A percentile compares a stretch with the other conserved stretches of the same genome.
Conservation (phyloP, 768 basidiomycete species). For the Trametes gibbosa region DNA sequence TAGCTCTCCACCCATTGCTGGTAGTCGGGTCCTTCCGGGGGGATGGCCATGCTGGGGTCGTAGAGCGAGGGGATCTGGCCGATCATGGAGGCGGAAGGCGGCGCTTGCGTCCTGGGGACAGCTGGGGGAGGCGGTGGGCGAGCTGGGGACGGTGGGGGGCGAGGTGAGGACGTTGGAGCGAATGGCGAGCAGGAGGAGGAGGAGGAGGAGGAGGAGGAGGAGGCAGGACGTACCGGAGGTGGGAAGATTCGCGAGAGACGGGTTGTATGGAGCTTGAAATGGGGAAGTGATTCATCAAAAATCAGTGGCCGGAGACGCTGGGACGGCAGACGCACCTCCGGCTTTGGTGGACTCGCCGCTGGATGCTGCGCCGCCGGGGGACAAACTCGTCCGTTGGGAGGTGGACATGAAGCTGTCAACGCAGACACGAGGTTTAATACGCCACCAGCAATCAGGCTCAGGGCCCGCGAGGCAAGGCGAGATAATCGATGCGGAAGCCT, state of each 20-base stretch:
- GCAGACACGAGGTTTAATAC: slow-evolving; percentile 13
- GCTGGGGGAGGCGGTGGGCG: neutral
- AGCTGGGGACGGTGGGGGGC: neutral
- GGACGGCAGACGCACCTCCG: slow-evolving; percentile 15
- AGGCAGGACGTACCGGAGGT: slow-evolving; percentile 12
- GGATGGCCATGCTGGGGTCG: slow-evolving; percentile 19
- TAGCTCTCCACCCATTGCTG: slow-evolving; percentile 23
- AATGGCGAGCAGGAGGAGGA: neutral
- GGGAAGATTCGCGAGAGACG: slow-evolving; percentile 13
- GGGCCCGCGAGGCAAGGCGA: slow-evolving; percentile 1
- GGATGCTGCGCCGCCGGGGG: slow-evolving; percentile 10
- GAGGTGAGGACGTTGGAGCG: neutral
- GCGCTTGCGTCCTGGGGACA: neutral
- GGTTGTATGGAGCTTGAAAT: slow-evolving; percentile 9
- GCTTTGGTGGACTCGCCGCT: slow-evolving; percentile 11
- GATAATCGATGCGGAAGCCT: neutral
- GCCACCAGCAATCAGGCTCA: neutral
- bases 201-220: too few relatives aligned
- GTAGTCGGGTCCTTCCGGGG: slow-evolving; percentile 20
- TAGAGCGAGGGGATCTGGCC: slow-evolving; percentile 23
- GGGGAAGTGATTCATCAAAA: slow-evolving; percentile 19
- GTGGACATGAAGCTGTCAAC: slow-evolving; percentile 16
- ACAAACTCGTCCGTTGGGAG: slow-evolving; percentile 14
- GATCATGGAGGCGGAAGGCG: slow-evolving; percentile 19
- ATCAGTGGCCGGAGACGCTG: slow-evolving; percentile 1